Conservation (phyloP, 306 rosid species). For the Gastrolobium bilobum region DNA sequence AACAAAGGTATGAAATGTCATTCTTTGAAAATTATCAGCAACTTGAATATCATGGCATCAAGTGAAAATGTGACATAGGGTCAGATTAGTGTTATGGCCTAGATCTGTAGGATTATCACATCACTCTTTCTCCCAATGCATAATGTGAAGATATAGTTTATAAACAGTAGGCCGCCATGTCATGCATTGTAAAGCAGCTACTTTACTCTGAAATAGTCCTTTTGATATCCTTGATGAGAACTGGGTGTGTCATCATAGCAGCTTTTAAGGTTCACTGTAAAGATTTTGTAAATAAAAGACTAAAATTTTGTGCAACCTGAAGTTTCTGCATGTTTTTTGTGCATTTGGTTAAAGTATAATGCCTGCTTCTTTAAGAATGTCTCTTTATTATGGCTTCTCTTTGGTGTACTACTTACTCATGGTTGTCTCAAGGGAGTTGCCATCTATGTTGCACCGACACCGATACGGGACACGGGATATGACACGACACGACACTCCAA, state of each 20-base stretch:
- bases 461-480: too few species aligned
- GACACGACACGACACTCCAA: too few species aligned
- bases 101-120: not conserved
- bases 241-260: not conserved
- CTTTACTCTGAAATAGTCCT: not conserved
- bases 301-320: not conserved
- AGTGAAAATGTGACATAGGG: conserved; percentile 11
- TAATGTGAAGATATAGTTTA: not conserved
- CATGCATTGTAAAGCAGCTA: conserved; percentile 26
- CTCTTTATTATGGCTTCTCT: conserved; percentile 16
- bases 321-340: not conserved
- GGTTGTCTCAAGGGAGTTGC: not conserved
- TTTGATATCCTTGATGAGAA: conserved; percentile 13
- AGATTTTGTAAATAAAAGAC: not conserved
- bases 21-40: not conserved
- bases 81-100: not conserved
- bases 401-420: not conserved
- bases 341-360: conserved; percentile 26
- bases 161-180: not conserved
- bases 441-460: too few species aligned
- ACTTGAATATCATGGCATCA: conserved; percentile 30
- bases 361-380: conserved; percentile 22
- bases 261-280: conserved; percentile 11
- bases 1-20: conserved; percentile 8
- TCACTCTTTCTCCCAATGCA: conserved; percentile 17